Evolutionary conservation across 2,329 filamentous ascomycete species (phyloP).

Genomic region (Laburnicola sp.): DNA sequence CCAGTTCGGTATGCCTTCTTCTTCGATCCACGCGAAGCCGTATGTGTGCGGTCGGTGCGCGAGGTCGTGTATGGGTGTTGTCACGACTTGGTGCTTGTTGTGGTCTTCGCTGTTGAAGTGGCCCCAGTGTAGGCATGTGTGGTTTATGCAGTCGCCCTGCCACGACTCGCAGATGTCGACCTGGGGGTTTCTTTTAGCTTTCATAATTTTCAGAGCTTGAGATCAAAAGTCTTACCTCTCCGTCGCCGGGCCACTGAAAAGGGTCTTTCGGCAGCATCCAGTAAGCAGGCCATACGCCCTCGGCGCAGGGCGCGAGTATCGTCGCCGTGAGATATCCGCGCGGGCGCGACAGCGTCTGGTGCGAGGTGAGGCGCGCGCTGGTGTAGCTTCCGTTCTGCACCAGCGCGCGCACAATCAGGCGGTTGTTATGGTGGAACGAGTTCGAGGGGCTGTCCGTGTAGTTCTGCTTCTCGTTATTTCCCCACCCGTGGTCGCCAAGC

Average conservation of each 20-base stretch:
- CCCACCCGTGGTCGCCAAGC: constrained; percentile 63
- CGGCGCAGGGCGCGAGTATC: constrained; percentile 57
- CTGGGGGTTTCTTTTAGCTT: too few relatives aligned
- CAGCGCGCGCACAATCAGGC: constrained; percentile 58
- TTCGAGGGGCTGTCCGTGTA: constrained; percentile 57
- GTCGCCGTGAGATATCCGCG: constrained; percentile 58
- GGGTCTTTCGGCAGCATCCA: constrained; percentile 63
- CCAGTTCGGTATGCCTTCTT: constrained; percentile 47
- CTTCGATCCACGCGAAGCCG: constrained; percentile 61
- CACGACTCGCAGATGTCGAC: constrained; percentile 66
- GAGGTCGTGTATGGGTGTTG: constrained; percentile 57
- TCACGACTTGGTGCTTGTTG: constrained; percentile 60
- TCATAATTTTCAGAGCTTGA: too few relatives aligned
- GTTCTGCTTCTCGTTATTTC: constrained; percentile 63
- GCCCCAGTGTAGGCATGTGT: constrained; percentile 64
- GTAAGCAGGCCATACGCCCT: constrained; percentile 64
- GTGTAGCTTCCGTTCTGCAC: constrained; percentile 53
- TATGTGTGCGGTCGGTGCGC: constrained; percentile 53
- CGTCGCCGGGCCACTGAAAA: constrained; percentile 62
- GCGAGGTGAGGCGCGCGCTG: constrained; percentile 59
- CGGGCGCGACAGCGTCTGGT: constrained; percentile 55
- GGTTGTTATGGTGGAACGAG: constrained; percentile 57
- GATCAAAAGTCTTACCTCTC: too few relatives aligned
- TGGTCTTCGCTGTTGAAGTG: constrained; percentile 57
- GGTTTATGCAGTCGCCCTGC: constrained; percentile 61